Evolutionary conservation across 2,329 filamentous ascomycete species (phyloP), one percentile per base, ranked within the genome.

Genomic region (Emergomyces orientalis): DNA sequence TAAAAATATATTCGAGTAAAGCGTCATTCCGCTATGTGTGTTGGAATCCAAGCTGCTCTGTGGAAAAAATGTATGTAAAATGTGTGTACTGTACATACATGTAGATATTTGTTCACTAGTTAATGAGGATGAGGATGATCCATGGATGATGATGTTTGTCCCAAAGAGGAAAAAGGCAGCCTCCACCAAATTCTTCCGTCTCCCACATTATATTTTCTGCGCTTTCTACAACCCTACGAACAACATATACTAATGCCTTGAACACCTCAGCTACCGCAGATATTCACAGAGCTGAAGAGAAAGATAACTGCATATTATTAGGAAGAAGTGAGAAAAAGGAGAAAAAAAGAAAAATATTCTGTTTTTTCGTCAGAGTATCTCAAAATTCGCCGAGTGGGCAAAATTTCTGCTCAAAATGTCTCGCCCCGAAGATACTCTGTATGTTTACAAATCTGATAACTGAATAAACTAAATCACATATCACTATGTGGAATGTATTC

Each of bases 401-500:
- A 25, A 57, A n/a, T 57, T 27, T 13, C 11, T 41, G 9, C n/a
- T 41, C 54, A 88, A 56, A 73, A 97, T 99, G 94, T 97, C 94
- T 73, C 91, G 94, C 70, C 94, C 94, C 67, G 94, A 99, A 82
- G 94, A 99, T 79, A 89, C 86, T 68, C 86, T 97, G 90, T 94
- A 82, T 72, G 84, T 71, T 62, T 62, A 32, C 34, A 37, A 45
- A n/a, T 19, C 49, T n/a, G 37, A 59, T n/a, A 32, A 9, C 22
- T 55, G 39, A 45, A 37, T 55, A 7, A 49, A 13, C n/a, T 45
- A 43, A 32, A 22, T 49, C 17, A 27, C 4, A 41, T 47, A 41
- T 27, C 9, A 39, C 19, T 55, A 19, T 55, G 3, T n/a, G 17
- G 7, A 25, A 17, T 5, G 2, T 34, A 34, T 34, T 54, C 17